Percentiles rank a stretch among this genome's conserved stretches.
phyloP scores from a whole-genome alignment of 2,329 filamentous ascomycete genomes.

The Didymellaceae sp. region DNA sequence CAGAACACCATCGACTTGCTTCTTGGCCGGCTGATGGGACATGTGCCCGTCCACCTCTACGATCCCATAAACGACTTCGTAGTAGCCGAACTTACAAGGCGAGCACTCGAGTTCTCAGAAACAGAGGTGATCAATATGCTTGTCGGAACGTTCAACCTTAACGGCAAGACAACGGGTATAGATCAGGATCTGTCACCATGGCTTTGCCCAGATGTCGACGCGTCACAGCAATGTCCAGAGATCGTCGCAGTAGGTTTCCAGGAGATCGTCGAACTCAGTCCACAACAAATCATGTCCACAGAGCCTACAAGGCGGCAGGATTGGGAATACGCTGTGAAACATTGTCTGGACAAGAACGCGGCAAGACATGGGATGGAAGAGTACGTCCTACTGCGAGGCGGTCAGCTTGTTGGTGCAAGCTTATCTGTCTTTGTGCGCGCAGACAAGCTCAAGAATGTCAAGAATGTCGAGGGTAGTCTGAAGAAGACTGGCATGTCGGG shows the following conservation, averaged over 20 bases:
- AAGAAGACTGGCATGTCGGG: conserved; percentile 97
- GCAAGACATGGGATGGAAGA: conserved; percentile 70
- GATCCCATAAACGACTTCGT: conserved; percentile 96
- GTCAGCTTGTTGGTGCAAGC: conserved; percentile 92
- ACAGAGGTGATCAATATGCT: conserved; percentile 77
- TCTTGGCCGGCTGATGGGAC: conserved; percentile 82
- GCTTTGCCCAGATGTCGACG: conserved; percentile 73
- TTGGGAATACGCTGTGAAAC: conserved; percentile 85
- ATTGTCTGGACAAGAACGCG: conserved; percentile 76
- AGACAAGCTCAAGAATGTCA: conserved; percentile 79
- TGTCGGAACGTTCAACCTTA: conserved; percentile 93
- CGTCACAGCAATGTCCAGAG: conserved; percentile 71
- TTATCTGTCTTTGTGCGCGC: conserved; percentile 89
- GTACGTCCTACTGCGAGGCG: conserved; percentile 89
- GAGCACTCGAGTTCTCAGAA: conserved; percentile 75
- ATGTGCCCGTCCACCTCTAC: conserved; percentile 82
- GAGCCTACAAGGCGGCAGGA: conserved; percentile 83
- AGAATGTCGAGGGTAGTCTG: conserved; percentile 94
- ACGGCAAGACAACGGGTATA: conserved; percentile 81
- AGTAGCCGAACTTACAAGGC: conserved; percentile 72
- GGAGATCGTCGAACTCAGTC: conserved; percentile 96
- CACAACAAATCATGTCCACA: conserved; percentile 98
- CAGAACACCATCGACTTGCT: conserved; percentile 96
- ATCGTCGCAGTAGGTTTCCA: conserved; percentile 94
- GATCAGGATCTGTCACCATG: conserved; percentile 82